Evolutionary conservation across 225 moss, liverwort and hornwort species (phyloP).

Genomic region (Asterella californica): DNA sequence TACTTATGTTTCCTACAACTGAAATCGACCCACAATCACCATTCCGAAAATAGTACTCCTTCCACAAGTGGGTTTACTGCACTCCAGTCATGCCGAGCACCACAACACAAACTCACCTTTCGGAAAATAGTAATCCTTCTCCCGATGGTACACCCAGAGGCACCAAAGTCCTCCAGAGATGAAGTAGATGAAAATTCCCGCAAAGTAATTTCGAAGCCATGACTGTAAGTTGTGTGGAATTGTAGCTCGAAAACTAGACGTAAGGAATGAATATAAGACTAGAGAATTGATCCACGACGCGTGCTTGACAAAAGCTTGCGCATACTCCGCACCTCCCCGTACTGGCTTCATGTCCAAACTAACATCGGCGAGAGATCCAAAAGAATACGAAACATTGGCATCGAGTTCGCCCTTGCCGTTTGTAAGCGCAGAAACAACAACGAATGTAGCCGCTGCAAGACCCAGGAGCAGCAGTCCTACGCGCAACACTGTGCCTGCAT

Average conservation of each 20-base stretch:
- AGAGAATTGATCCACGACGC: slow-evolving; percentile 53
- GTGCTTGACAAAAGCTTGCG: slow-evolving; percentile 49
- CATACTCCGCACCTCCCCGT: slow-evolving; percentile 42
- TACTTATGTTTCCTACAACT: too few species aligned
- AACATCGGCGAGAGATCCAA: slow-evolving; percentile 19
- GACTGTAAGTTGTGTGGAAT: slow-evolving; percentile 51
- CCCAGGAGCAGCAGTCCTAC: slow-evolving; percentile 18
- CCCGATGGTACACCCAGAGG: slow-evolving; percentile 50
- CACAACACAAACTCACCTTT: slow-evolving; percentile 39
- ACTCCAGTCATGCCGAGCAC: background rate
- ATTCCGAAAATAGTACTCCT: too few species aligned
- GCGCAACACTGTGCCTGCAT: slow-evolving; percentile 15
- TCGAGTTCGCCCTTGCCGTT: slow-evolving; percentile 26
- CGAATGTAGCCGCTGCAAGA: slow-evolving; percentile 17
- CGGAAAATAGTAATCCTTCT: slow-evolving; percentile 48
- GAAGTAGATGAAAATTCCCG: slow-evolving; percentile 57
- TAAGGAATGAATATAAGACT: slow-evolving; percentile 38
- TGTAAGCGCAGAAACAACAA: slow-evolving; percentile 23
- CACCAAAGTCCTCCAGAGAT: slow-evolving; percentile 59
- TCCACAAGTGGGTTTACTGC: background rate
- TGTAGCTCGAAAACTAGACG: slow-evolving; percentile 30
- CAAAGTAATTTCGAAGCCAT: slow-evolving; percentile 60
- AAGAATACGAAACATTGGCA: slow-evolving; percentile 30
- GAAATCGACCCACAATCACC: background rate
- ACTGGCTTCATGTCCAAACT: slow-evolving; percentile 27